Percentiles rank a stretch among this genome's conserved stretches.
These are phyloP conservation scores for Annona squamosa DNA, from an alignment of 164 flowering plant genomes.

Conservation along the genomic window DNA sequence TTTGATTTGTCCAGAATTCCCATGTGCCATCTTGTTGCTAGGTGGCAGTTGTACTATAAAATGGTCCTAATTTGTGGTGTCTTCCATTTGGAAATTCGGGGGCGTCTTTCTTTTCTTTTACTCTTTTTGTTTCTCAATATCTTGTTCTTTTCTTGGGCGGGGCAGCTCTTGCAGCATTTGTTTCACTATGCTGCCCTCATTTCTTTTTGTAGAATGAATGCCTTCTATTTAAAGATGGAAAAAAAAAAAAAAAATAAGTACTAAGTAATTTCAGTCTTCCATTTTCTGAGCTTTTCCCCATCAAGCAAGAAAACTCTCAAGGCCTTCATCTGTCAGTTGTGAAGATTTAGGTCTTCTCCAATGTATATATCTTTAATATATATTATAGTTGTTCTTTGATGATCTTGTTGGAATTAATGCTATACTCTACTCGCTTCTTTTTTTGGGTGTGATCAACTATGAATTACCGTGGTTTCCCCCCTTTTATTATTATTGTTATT, in stretches of 20 bases:
- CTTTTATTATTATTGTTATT: too few species aligned
- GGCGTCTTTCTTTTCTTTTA: neutral
- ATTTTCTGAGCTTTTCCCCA: neutral
- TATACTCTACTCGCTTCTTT: too few species aligned
- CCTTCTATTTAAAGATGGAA: slow-evolving; percentile 10
- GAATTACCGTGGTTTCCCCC: too few species aligned
- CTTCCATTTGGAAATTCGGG: slow-evolving; percentile 6
- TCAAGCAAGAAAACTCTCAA: neutral
- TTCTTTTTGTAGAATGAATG: slow-evolving; percentile 13
- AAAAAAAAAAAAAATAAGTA: slow-evolving; percentile 8
- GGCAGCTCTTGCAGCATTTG: slow-evolving; percentile 7
- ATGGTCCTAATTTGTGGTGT: slow-evolving; percentile 6
- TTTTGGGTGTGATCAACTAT: too few species aligned
- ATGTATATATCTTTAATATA: too few species aligned
- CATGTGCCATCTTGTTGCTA: slow-evolving; percentile 3
- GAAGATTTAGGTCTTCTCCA: too few species aligned
- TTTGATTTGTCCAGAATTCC: slow-evolving; percentile 15
- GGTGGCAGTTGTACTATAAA: slow-evolving; percentile 11
- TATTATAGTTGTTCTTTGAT: too few species aligned
- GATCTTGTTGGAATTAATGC: too few species aligned
- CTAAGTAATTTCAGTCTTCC: neutral
- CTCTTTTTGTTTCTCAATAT: neutral
- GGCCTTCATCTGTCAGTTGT: neutral
- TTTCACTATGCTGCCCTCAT: slow-evolving; percentile 8
- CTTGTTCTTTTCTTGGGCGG: slow-evolving; percentile 1